Evolutionary conservation across 495 filamentous ascomycete species (phyloP).

Genomic region (Delitschia confertaspora): DNA sequence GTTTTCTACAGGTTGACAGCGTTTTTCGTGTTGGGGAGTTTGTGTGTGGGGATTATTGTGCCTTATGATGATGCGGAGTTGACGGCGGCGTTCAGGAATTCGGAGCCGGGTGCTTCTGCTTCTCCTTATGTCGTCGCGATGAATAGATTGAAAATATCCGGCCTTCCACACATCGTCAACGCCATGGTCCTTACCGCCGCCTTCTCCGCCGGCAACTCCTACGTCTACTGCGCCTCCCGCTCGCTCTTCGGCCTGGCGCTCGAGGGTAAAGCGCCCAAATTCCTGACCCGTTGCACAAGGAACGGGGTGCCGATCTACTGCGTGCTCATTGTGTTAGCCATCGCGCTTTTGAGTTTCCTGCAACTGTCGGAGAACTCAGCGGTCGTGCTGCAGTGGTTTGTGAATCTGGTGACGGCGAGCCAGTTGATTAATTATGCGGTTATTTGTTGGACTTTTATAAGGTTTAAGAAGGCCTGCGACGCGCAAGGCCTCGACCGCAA

Average conservation of each 20-base stretch:
- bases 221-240: conserved; percentile 33
- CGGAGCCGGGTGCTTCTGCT: conserved; percentile 28
- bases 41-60: conserved; percentile 32
- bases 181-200: conserved; percentile 31
- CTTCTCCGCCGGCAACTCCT: conserved; percentile 33
- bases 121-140: conserved; percentile 33
- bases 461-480: conserved; percentile 59
- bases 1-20: conserved; percentile 66
- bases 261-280: conserved; percentile 31
- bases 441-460: conserved; percentile 60
- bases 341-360: conserved; percentile 61
- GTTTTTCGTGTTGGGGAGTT: conserved; percentile 62
- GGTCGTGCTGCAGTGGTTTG: conserved; percentile 67
- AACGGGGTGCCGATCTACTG: conserved; percentile 49
- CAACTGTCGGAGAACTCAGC: conserved; percentile 60
- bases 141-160: conserved; percentile 26
- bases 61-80: conserved; percentile 32
- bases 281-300: conserved; percentile 43
- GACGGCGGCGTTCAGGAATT: conserved; percentile 21
- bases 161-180: conserved; percentile 33
- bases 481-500: conserved; percentile 59
- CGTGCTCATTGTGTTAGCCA: conserved; percentile 51
- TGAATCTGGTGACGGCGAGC: conserved; percentile 56
- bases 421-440: conserved; percentile 72
- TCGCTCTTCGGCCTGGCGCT: conserved; percentile 33